Conservation (phyloP, 164 flowering plant species). For the Amborella trichopoda region DNA sequence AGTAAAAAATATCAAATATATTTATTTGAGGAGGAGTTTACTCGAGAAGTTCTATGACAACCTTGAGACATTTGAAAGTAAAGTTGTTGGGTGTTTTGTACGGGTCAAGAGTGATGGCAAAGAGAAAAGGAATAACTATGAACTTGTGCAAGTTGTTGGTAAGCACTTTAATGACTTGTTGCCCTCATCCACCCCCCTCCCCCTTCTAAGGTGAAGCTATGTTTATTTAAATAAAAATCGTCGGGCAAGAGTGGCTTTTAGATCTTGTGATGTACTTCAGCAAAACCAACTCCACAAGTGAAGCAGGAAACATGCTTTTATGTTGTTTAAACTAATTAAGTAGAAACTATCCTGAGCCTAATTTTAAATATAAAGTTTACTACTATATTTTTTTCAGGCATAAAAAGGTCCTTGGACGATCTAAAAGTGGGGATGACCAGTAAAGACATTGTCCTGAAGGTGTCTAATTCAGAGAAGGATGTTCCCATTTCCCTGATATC, state of each 20-base stretch:
- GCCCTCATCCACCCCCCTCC: no score
- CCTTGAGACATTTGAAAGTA: conserved; percentile 38
- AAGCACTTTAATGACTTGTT: no score
- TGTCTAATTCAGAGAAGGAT: conserved; percentile 20
- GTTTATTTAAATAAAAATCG: no score
- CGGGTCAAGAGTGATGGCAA: conserved; percentile 45
- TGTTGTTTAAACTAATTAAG: no score
- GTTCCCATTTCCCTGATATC: conserved; percentile 31
- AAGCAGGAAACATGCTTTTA: no score
- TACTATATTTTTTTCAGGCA: conserved; percentile 25
- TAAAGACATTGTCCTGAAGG: conserved; percentile 23
- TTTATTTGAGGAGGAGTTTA: conserved; percentile 52
- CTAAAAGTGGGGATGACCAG: conserved; percentile 6
- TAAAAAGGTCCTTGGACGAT: conserved; percentile 13
- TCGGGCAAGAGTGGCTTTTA: no score
- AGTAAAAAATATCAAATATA: conserved; percentile 39
- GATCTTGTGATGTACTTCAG: no score
- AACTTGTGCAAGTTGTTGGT: conserved; percentile 63
- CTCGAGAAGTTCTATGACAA: conserved; percentile 33
- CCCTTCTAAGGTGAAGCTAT: no score
- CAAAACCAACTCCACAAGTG: no score
- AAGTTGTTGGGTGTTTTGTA: conserved; percentile 54
- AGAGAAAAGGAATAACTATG: conserved; percentile 28
- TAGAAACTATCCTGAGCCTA: no score
- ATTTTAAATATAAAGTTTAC: no score